Conservation (phyloP, 495 filamentous ascomycete genomes). For the Usnea hakonensis region DNA sequence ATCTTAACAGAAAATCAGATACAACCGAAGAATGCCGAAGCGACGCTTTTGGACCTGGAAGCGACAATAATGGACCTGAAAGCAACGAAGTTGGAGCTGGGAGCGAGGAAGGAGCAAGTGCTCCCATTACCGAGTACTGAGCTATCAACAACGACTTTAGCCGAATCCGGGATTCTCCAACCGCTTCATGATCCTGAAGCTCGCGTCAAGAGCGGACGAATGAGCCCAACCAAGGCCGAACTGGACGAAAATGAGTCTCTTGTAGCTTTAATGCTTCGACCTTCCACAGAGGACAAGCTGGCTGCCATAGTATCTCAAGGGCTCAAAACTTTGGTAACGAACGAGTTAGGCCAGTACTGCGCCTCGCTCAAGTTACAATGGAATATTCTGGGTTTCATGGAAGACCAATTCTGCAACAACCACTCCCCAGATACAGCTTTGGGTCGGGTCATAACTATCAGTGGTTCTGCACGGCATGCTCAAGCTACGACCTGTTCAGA, state of each 20-base stretch:
- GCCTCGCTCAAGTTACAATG: background rate
- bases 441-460: constrained; percentile 16
- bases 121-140: too few species aligned
- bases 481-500: constrained; percentile 26
- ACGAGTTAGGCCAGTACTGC: background rate
- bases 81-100: too few species aligned
- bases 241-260: background rate
- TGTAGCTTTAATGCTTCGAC: background rate
- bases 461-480: constrained; percentile 17
- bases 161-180: too few species aligned
- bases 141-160: too few species aligned
- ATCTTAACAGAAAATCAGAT: too few species aligned
- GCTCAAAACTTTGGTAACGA: background rate
- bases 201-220: too few species aligned
- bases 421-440: background rate
- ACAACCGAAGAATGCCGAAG: too few species aligned
- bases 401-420: background rate
- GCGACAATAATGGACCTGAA: too few species aligned
- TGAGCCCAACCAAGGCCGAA: background rate
- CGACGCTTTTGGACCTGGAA: too few species aligned
- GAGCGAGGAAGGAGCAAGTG: too few species aligned
- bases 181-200: too few species aligned
- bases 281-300: background rate
- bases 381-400: background rate
- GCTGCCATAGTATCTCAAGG: background rate